Evolutionary conservation across 495 filamentous ascomycete species (phyloP).

Genomic region (Lasiosphaeria ovina): DNA sequence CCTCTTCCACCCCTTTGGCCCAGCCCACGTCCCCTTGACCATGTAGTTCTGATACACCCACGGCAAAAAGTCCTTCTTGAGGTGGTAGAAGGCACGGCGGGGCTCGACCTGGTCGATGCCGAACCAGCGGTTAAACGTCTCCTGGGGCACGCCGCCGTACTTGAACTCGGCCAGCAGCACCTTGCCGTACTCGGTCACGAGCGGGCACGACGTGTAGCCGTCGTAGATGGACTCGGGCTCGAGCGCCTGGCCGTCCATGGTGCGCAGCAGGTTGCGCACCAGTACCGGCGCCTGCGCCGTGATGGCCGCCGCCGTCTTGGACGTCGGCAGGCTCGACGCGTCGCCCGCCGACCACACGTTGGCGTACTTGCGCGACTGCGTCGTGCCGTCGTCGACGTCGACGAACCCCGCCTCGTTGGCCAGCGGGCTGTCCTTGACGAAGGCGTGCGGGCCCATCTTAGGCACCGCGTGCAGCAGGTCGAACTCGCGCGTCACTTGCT

Average conservation of each 20-base stretch:
- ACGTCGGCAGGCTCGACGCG: slow-evolving; percentile 63
- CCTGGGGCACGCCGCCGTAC: slow-evolving; percentile 68
- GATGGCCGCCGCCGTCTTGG: slow-evolving; percentile 67
- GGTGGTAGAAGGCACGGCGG: slow-evolving; percentile 55
- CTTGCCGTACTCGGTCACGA: slow-evolving; percentile 64
- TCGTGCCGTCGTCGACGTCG: slow-evolving; percentile 60
- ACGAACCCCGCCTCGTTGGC: slow-evolving; percentile 63
- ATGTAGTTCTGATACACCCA: slow-evolving; percentile 61
- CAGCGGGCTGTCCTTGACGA: slow-evolving; percentile 56
- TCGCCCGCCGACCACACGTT: slow-evolving; percentile 72
- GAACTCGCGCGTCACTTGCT: slow-evolving; percentile 51
- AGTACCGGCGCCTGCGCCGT: slow-evolving; percentile 62
- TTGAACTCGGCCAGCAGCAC: slow-evolving; percentile 71
- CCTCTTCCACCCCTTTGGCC: slow-evolving; percentile 52
- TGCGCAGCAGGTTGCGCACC: slow-evolving; percentile 53
- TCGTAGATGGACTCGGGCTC: slow-evolving; percentile 53
- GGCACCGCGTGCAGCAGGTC: slow-evolving; percentile 61
- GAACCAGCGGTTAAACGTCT: slow-evolving; percentile 59
- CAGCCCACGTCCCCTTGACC: slow-evolving; percentile 63
- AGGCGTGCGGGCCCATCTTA: slow-evolving; percentile 61
- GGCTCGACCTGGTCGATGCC: slow-evolving; percentile 59
- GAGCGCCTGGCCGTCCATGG: slow-evolving; percentile 51
- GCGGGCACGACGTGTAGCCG: slow-evolving; percentile 68
- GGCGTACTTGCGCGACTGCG: slow-evolving; percentile 58
- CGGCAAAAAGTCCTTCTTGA: slow-evolving; percentile 74